Percentiles rank a stretch among this genome's conserved stretches.
Conservation (phyloP, 331 rosid genomes). For the Quercus lobata region DNA sequence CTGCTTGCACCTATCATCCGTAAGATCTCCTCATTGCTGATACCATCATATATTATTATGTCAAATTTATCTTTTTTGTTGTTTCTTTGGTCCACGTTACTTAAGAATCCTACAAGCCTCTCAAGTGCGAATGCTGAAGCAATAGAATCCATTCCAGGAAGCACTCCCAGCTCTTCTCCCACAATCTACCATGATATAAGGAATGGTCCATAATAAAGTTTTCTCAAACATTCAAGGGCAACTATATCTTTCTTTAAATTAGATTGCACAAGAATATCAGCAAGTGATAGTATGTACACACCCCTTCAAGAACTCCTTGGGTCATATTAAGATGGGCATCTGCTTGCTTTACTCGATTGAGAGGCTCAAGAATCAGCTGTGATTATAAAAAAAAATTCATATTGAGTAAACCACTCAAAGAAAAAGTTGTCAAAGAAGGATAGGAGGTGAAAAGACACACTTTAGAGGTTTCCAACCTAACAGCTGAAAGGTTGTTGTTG, state of each 20-base stretch:
- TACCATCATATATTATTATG: slow-evolving; percentile 75
- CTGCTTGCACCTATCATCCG: slow-evolving; percentile 73
- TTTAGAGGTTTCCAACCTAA: slow-evolving; percentile 92
- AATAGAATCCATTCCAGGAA: slow-evolving; percentile 90
- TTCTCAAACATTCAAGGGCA: slow-evolving; percentile 6
- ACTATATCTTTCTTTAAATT: slow-evolving; percentile 8
- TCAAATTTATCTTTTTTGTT: slow-evolving; percentile 53
- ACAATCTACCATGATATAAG: slow-evolving; percentile 51
- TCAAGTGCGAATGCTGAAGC: slow-evolving; percentile 60
- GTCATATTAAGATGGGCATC: slow-evolving; percentile 82
- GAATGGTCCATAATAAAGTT: background rate
- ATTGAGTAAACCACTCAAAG: slow-evolving; percentile 11
- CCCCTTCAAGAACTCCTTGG: slow-evolving; percentile 92
- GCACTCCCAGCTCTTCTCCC: slow-evolving; percentile 96
- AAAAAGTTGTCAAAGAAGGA: slow-evolving; percentile 15
- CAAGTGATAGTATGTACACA: slow-evolving; percentile 55
- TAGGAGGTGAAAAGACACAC: slow-evolving; percentile 40
- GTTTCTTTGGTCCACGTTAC: slow-evolving; percentile 37
- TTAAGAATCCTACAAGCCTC: slow-evolving; percentile 56
- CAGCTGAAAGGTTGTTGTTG: slow-evolving; percentile 70
- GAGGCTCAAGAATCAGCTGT: slow-evolving; percentile 90
- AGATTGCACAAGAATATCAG: slow-evolving; percentile 3
- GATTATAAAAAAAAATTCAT: slow-evolving; percentile 15
- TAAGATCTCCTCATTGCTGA: slow-evolving; percentile 74
- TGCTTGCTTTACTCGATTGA: slow-evolving; percentile 72